Evolutionary conservation across 169 alveolate genomes (phyloP).

Genomic region (Eimeria mitis): DNA sequence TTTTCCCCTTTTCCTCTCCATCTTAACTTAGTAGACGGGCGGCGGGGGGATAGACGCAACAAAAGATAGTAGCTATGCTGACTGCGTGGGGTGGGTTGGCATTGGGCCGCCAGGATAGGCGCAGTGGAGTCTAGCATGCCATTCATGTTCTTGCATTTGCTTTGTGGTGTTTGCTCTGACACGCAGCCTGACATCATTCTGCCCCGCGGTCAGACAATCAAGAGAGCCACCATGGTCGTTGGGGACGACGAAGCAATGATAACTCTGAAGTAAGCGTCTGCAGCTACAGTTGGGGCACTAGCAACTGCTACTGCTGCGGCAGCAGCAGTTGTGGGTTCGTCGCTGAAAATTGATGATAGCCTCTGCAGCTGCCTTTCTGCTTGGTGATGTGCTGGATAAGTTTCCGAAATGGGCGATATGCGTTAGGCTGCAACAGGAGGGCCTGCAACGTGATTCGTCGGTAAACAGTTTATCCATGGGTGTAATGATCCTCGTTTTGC

Average conservation of each 20-base stretch:
- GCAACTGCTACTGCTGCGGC: background rate
- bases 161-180: background rate
- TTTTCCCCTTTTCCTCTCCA: background rate
- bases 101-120: background rate
- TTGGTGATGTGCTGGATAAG: background rate
- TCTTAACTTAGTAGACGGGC: background rate
- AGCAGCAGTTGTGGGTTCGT: background rate
- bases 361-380: background rate
- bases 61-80: background rate
- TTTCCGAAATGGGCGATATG: background rate
- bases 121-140: background rate
- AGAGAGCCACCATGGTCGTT: constrained; percentile 66
- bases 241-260: constrained; percentile 75
- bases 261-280: constrained; percentile 65
- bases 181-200: constrained; percentile 65
- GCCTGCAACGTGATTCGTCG: background rate
- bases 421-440: background rate
- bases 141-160: background rate
- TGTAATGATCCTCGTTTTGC: background rate
- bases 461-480: background rate
- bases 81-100: no score
- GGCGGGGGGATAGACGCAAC: background rate
- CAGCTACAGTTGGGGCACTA: background rate
- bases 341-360: background rate
- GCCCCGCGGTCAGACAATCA: constrained; percentile 48